Percentiles rank a stretch among this genome's conserved stretches.
Conservation (phyloP, 345 rosid genomes). For the Aquilaria yunnanensis region DNA sequence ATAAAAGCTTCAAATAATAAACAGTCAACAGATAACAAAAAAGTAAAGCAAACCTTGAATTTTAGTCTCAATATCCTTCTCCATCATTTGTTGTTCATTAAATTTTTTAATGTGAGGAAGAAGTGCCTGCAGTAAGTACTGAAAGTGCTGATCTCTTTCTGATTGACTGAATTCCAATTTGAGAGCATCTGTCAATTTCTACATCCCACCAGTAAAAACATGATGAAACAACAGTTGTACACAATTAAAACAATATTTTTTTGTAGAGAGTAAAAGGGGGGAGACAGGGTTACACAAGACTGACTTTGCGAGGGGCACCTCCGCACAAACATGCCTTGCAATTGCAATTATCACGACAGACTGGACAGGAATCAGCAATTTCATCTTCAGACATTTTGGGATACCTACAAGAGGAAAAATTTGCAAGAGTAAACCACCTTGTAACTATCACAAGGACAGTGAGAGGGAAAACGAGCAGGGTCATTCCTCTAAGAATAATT, state of each 20-base stretch:
- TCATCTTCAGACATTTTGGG: conserved; percentile 30
- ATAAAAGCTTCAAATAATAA: too few species aligned
- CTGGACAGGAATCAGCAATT: conserved; percentile 37
- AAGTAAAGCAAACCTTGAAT: conserved; percentile 24
- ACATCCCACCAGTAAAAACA: background rate
- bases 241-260: too few species aligned
- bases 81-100: conserved; percentile 29
- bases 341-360: conserved; percentile 44
- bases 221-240: background rate
- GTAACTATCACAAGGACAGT: background rate
- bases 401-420: conserved; percentile 26
- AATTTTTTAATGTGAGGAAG: conserved; percentile 29
- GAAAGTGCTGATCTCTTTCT: conserved; percentile 20
- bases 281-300: background rate
- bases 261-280: too few species aligned
- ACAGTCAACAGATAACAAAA: background rate
- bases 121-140: conserved; percentile 20
- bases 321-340: conserved; percentile 61
- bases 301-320: conserved; percentile 25
- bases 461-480: background rate
- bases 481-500: too few species aligned
- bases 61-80: conserved; percentile 25
- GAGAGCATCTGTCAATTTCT: background rate
- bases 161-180: conserved; percentile 1
- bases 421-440: background rate